Percentiles rank a stretch among this genome's conserved stretches.
Conservation (phyloP, 1,139 yeast genomes). For the Debaryomyces singareniensis region DNA sequence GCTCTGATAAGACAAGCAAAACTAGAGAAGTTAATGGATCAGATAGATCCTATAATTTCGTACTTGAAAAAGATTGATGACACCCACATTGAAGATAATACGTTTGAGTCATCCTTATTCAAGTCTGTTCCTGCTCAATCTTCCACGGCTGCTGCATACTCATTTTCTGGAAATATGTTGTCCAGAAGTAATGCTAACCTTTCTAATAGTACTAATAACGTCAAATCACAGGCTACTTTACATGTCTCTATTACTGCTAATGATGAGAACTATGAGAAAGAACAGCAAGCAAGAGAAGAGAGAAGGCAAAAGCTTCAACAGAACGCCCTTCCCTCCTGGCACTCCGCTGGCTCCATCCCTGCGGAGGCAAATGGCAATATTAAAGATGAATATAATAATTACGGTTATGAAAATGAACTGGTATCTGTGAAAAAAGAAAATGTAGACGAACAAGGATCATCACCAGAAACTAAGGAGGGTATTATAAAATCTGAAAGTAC, state of each 20-base stretch:
- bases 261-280: conserved; percentile 70
- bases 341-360: conserved; percentile 79
- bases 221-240: conserved; percentile 62
- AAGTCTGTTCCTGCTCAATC: conserved; percentile 81
- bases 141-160: conserved; percentile 57
- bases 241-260: conserved; percentile 90
- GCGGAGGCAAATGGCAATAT: too few species aligned
- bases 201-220: conserved; percentile 31
- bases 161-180: conserved; percentile 33
- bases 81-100: conserved; percentile 76
- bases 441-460: conserved; percentile 6
- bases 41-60: conserved; percentile 82
- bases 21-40: conserved; percentile 78
- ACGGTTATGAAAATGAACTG: conserved; percentile 22
- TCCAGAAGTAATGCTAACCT: conserved; percentile 24
- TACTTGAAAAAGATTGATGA: conserved; percentile 84
- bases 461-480: too few species aligned
- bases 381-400: conserved; percentile 46
- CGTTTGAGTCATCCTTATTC: conserved; percentile 73
- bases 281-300: conserved; percentile 61
- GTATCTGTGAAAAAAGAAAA: conserved; percentile 6
- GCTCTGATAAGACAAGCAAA: conserved; percentile 78
- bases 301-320: conserved; percentile 74
- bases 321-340: conserved; percentile 97
- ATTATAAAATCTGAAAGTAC: conserved; percentile 4